Evolutionary conservation across 1,284 basidiomycete species (phyloP), one percentile per base, ranked within the genome.

Genomic region (Phaffia rhodozyma): DNA sequence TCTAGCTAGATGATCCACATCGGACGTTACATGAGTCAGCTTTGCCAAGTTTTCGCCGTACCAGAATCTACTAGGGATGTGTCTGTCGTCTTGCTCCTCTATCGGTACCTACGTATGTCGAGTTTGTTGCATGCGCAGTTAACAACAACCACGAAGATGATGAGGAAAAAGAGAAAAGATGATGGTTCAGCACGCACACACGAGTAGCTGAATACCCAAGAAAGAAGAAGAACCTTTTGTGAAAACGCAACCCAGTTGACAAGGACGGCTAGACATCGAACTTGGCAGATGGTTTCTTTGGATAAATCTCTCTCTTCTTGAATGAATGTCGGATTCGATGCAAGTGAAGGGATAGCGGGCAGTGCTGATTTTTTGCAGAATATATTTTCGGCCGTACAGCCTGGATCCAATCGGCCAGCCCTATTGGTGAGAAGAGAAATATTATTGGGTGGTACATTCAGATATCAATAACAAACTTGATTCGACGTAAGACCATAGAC

Each of bases 231-330:
- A 30, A 89, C 89, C 61, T 81, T 82, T 78, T 93, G 91, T 70
- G 91, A 92, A 66, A 93, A 78, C 20, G 89, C 91, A 18, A 93
- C 80, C 91, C 91, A 96, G 56, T 86, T 83, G 68, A 96, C 78
- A 27, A 85, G 88, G 63, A 91, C 80, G 43, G 88, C 84, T 16
- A 84, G 86, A 64, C 91, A 90, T 69, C 82, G 83, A 50, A 93
- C 82, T 30, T 83, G 80, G 16, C 52, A 67, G 5, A 43, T 43
- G 63, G 49, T 62, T 78, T 70, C 56, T 73, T 70, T 58, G 77
- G 76, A 30, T 63, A 78, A 16, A 65, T 51, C n/a, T 57, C 63
- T 27, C n/a, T 32, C 55, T 65, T 59, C 47, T 53, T 43, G 25
- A 43, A 25, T 59, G 73, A 76, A 61, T 76, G 76, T 47, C 80